Evolutionary conservation across 768 basidiomycete genomes (phyloP).

Genomic region (Rhizopogon roseolus): DNA sequence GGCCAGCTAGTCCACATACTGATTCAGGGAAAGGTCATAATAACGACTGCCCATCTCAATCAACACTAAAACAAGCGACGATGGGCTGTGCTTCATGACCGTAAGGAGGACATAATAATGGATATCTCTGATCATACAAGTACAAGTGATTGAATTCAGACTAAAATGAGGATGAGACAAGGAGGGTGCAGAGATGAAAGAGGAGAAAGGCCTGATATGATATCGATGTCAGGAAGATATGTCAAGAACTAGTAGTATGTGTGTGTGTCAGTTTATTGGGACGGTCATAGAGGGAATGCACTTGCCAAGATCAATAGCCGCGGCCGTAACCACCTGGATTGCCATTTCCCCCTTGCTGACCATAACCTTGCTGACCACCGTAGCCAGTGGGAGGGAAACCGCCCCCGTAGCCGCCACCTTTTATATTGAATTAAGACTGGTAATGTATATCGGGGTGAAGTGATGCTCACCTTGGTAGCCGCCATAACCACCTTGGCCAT

Average conservation of each 20-base stretch:
- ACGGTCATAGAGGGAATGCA: constrained; percentile 1
- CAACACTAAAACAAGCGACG: not conserved
- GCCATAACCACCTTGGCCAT: constrained; percentile 21
- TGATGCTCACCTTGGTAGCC: constrained; percentile 15
- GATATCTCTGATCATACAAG: constrained; percentile 12
- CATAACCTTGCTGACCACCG: constrained; percentile 16
- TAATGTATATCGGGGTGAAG: not conserved
- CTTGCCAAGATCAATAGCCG: not conserved
- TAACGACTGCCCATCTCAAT: not conserved
- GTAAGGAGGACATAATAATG: not conserved
- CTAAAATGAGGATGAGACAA: not conserved
- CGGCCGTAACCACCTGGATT: constrained; percentile 27
- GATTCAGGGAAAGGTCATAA: not conserved
- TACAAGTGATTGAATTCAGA: constrained; percentile 10
- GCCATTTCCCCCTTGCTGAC: constrained; percentile 17
- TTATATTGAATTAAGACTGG: constrained; percentile 14
- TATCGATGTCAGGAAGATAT: not conserved
- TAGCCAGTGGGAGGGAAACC: constrained; percentile 11
- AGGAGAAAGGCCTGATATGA: not conserved
- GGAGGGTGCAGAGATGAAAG: not conserved
- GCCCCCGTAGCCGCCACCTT: constrained; percentile 16
- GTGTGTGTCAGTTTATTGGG: not conserved
- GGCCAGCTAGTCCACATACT: no score
- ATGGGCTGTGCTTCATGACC: not conserved
- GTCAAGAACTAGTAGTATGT: not conserved